Evolutionary conservation across 116 monocot species (phyloP), one percentile per base, ranked within the genome.

Genomic region (Cymodocea nodosa): DNA sequence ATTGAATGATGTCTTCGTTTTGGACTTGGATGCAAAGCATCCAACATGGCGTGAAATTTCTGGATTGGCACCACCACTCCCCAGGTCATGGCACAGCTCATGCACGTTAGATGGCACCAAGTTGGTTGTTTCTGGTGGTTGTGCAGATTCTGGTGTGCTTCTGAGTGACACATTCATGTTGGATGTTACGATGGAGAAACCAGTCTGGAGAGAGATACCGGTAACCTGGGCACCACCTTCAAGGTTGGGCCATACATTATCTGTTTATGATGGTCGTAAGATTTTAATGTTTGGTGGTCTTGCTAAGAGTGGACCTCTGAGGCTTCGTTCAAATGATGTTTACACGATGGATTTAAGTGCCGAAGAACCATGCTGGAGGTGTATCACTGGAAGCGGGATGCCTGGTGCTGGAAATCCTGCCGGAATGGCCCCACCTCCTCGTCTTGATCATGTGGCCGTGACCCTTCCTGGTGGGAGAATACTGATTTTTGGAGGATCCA

Each of bases 281-380:
- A 83, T 82, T n/a, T 65, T 89, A 15, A 89, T 89, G 89, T 89
- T 85, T 80, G 89, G 89, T 55, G 89, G 89, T 23, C 69, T 89
- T 59, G 89, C 89, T 3, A 89, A 85, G 71, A 85, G 82, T 64
- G 90, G 86, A 0, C 83, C 86, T 23, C 74, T 86, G 4, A 61
- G 86, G 15, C 65, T 86, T 30, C 71, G 90, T 16, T 83, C 90
- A 4, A 81, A 79, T 66, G 83, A 86, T 66, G 83, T 81, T 25
- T 89, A 78, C 67, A 89, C 89, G n/a, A 68, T 89, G 80, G 85
- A 89, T 74, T 62, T 83, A 18, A 74, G 79, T 23, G 85, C 82
- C 53, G 83, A 80, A n/a, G 73, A 80, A 15, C 85, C 85, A 8
- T 78, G 78, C 36, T 89, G 89, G 89, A 70, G 83, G 60, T 85